Evolutionary conservation across 306 rosid species (phyloP).

Genomic region (Prunus dulcis): DNA sequence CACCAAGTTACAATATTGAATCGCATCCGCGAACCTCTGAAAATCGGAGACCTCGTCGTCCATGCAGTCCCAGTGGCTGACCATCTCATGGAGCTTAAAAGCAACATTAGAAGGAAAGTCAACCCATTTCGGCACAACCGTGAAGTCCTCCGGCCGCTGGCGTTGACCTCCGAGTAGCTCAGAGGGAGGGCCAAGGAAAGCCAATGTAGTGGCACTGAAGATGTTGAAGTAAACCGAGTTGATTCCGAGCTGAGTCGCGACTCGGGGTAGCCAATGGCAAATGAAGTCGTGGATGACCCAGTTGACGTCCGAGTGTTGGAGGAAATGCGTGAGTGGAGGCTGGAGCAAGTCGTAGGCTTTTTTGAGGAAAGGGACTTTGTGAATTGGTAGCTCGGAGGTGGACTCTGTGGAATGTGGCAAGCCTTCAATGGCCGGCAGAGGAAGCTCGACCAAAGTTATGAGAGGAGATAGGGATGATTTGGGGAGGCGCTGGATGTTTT

Average conservation of each 20-base stretch:
- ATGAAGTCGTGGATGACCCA: conserved; percentile 26
- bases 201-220: not conserved
- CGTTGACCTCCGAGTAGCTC: not conserved
- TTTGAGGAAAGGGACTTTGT: conserved; percentile 19
- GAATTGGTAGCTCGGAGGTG: conserved; percentile 18
- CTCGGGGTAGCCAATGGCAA: conserved; percentile 7
- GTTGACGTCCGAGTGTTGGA: not conserved
- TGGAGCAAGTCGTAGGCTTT: conserved; percentile 26
- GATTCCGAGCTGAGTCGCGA: not conserved
- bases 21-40: not conserved
- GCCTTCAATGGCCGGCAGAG: conserved; percentile 13
- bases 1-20: not conserved
- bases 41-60: conserved; percentile 20
- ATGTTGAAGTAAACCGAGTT: conserved; percentile 5
- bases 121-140: conserved; percentile 21
- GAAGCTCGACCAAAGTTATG: conserved; percentile 16
- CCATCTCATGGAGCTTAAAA: conserved; percentile 14
- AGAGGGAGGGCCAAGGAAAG: conserved; percentile 1
- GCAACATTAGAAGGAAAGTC: not conserved
- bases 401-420: conserved; percentile 22
- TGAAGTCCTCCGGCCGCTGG: conserved; percentile 20
- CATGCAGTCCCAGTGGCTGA: conserved; percentile 16
- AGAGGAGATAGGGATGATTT: not conserved
- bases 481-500: conserved; percentile 18
- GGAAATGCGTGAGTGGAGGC: not conserved